phyloP scores from a whole-genome alignment of 306 rosid genomes.

The Myrica gale region DNA sequence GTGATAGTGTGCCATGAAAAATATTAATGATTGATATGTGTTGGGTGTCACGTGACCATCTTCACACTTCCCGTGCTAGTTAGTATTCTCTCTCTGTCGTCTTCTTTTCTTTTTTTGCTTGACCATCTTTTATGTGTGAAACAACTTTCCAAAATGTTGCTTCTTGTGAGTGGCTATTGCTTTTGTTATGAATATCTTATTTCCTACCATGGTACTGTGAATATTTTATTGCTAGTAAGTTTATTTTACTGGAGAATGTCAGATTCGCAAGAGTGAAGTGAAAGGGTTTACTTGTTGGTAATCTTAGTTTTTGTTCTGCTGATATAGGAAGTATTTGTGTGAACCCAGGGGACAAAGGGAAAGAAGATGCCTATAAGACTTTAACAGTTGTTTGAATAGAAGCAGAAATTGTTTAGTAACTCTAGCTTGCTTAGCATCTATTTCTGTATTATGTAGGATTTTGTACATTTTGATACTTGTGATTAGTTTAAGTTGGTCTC shows the following conservation, averaged over 20 bases:
- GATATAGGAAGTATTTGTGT: neutral
- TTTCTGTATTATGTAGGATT: no score
- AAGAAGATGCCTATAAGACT: neutral
- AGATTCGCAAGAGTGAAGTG: neutral
- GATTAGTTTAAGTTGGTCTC: slow-evolving; percentile 18
- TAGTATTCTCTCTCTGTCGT: neutral
- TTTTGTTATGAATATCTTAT: neutral
- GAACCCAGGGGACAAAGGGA: neutral
- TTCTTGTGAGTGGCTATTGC: neutral
- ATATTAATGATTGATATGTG: neutral
- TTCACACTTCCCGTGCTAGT: neutral
- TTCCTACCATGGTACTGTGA: no score
- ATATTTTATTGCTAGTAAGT: neutral
- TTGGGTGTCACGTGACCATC: neutral
- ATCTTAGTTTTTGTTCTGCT: neutral
- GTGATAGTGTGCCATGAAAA: neutral
- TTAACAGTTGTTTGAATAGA: neutral
- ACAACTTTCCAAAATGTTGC: neutral
- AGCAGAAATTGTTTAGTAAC: neutral
- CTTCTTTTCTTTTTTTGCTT: neutral
- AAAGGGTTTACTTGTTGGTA: neutral
- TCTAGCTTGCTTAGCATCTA: neutral
- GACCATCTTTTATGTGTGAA: neutral
- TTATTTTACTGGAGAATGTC: neutral
- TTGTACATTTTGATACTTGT: neutral